A percentile compares a stretch with the other conserved stretches of the same genome.
Conservation (phyloP, 164 flowering plant species). For the Cinnamomum chago region DNA sequence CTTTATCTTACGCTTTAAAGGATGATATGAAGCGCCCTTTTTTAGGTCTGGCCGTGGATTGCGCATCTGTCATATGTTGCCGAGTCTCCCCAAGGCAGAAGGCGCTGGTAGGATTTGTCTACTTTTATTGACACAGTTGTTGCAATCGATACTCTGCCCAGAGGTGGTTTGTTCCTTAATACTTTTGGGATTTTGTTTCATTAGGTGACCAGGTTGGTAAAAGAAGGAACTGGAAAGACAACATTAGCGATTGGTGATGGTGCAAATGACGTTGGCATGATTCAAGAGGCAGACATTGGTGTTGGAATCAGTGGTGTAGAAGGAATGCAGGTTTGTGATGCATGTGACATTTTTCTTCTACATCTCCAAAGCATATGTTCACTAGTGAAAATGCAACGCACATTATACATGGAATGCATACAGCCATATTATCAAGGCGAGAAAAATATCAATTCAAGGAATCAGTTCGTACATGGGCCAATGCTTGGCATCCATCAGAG, state of each 20-base stretch:
- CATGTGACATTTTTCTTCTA: not conserved
- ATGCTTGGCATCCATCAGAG: too few species aligned
- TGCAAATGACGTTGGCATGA: constrained; percentile 99
- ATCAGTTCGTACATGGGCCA: too few species aligned
- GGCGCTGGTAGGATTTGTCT: constrained; percentile 58
- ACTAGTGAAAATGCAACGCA: too few species aligned
- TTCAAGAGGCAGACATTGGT: constrained; percentile 99
- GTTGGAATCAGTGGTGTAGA: constrained; percentile 98
- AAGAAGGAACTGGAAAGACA: constrained; percentile 87
- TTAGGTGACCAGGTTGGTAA: constrained; percentile 88
- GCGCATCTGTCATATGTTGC: constrained; percentile 96
- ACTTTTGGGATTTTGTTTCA: constrained; percentile 9
- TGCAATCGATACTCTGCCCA: not conserved
- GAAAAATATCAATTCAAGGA: too few species aligned
- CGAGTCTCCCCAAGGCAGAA: constrained; percentile 98
- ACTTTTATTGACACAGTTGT: not conserved
- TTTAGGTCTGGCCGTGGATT: constrained; percentile 70
- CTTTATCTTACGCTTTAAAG: constrained; percentile 67
- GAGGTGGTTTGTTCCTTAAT: not conserved
- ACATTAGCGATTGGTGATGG: constrained; percentile 98
- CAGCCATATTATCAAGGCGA: too few species aligned
- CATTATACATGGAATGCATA: too few species aligned
- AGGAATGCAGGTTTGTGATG: constrained; percentile 91
- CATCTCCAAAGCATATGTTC: too few species aligned
- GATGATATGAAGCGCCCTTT: constrained; percentile 80